These are phyloP conservation scores for Aspergillus fijiensis DNA, from an alignment of 2,329 filamentous ascomycete genomes.

Conservation along the genomic window DNA sequence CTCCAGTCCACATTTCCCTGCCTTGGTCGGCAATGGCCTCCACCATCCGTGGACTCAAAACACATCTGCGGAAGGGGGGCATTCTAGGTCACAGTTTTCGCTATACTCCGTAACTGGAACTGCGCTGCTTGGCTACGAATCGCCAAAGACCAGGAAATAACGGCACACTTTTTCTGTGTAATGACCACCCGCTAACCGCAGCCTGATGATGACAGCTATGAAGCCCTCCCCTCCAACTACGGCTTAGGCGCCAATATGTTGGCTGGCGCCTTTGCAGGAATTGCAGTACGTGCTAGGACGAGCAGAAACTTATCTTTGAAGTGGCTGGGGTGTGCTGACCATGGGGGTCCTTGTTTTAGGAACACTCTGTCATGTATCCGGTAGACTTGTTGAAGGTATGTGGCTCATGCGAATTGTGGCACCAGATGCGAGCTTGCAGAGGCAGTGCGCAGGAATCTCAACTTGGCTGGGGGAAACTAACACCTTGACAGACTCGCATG, in stretches of 20 bases:
- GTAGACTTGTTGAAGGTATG: conserved; percentile 95
- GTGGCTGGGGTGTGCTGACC: conserved; percentile 14
- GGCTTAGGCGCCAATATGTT: conserved; percentile 92
- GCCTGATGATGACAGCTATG: conserved; percentile 63
- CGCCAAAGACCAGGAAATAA: not conserved
- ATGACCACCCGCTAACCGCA: conserved; percentile 22
- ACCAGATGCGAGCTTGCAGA: not conserved
- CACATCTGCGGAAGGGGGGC: no score
- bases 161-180: not conserved
- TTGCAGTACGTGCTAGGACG: conserved; percentile 66
- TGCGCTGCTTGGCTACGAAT: not conserved
- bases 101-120: not conserved
- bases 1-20: not conserved
- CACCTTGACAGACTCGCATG: conserved; percentile 76
- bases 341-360: conserved; percentile 52
- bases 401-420: conserved; percentile 7
- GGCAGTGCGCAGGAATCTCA: not conserved
- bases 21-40: conserved; percentile 3
- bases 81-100: not conserved
- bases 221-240: conserved; percentile 91
- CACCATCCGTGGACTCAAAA: not conserved
- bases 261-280: conserved; percentile 93
- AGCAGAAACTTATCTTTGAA: conserved; percentile 1
- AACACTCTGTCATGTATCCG: conserved; percentile 99
- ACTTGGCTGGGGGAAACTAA: not conserved